Evolutionary conservation across 257 asterid species (phyloP).

Genomic region (Solanum ahanhuiri): DNA sequence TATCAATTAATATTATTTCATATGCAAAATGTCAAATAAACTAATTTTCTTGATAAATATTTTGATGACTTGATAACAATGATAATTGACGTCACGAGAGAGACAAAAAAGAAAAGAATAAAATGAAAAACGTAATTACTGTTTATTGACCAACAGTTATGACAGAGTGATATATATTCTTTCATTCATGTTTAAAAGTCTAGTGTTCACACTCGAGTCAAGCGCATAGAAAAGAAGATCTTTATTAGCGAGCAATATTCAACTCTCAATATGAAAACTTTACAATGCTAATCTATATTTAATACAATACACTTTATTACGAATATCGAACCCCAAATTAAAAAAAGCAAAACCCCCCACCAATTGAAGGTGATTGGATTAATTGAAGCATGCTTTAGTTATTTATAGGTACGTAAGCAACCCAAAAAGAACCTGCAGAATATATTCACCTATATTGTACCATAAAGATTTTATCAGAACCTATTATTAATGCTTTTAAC

Average conservation of each 20-base stretch:
- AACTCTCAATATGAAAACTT: neutral
- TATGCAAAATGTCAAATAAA: neutral
- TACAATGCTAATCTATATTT: neutral
- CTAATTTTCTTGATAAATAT: neutral
- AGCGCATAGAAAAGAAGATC: neutral
- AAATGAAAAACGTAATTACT: neutral
- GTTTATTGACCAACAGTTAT: neutral
- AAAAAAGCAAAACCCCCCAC: neutral
- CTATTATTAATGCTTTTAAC: constrained; percentile 13
- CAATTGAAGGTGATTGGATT: neutral
- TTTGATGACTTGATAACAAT: neutral
- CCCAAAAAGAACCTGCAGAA: constrained; percentile 15
- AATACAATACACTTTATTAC: neutral
- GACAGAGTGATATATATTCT: neutral
- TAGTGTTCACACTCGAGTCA: neutral
- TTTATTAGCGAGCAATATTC: neutral
- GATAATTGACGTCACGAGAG: neutral
- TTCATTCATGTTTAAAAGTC: neutral
- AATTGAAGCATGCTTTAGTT: neutral
- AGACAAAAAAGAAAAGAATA: no score
- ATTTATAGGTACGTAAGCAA: neutral
- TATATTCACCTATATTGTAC: constrained; percentile 4
- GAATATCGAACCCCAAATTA: neutral
- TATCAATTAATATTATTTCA: neutral
- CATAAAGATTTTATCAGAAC: constrained; percentile 8